Conservation (phyloP, 257 asterid species). For the Solanum medicagineum region DNA sequence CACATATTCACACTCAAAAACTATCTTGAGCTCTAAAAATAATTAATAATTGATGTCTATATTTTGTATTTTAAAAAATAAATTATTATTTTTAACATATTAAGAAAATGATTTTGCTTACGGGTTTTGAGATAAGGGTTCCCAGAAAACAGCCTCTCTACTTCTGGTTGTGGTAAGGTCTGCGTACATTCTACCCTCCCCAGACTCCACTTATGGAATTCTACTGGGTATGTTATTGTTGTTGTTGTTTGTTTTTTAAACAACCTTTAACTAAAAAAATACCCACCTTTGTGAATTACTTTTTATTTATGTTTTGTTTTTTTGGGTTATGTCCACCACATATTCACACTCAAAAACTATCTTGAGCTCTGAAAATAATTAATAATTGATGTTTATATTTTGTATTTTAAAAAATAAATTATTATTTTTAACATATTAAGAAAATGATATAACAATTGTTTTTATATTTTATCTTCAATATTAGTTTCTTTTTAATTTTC, state of each 20-base stretch:
- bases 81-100: not conserved
- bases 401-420: not conserved
- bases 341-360: not conserved
- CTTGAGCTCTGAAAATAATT: not conserved
- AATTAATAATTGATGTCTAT: not conserved
- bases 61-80: too few species aligned
- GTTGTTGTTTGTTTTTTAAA: too few species aligned
- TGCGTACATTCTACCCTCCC: too few species aligned
- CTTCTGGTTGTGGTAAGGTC: too few species aligned
- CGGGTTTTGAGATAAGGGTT: too few species aligned
- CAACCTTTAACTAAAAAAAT: too few species aligned
- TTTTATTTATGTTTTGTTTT: not conserved
- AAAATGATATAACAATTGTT: too few species aligned
- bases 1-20: not conserved
- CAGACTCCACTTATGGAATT: too few species aligned
- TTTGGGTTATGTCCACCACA: not conserved
- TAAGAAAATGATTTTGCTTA: too few species aligned
- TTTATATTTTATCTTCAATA: not conserved
- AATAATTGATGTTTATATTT: not conserved
- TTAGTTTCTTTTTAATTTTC: not conserved
- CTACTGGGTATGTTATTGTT: too few species aligned
- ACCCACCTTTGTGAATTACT: too few species aligned
- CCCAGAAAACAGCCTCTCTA: too few species aligned
- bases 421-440: not conserved
- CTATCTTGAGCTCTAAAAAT: not conserved